Evolutionary conservation across 2,329 filamentous ascomycete genomes (phyloP).

Genomic region (Zopfia rhizophila): DNA sequence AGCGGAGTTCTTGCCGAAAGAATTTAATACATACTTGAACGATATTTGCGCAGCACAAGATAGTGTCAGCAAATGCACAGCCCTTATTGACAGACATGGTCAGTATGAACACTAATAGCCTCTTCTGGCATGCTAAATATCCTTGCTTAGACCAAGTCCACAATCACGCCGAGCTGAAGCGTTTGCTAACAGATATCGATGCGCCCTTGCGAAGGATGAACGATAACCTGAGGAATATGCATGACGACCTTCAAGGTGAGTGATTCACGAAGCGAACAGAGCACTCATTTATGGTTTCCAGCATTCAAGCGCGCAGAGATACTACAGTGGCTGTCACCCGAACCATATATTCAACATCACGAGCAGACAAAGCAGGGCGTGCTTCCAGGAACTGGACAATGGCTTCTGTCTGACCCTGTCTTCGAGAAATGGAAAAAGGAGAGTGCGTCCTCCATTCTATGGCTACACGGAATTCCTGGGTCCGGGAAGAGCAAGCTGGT

Average conservation of each 20-base stretch:
- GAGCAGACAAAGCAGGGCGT: slow-evolving; percentile 9
- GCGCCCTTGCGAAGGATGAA: slow-evolving; percentile 2
- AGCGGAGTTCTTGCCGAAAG: slow-evolving; percentile 1
- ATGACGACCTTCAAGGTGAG: background rate
- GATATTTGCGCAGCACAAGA: slow-evolving; percentile 1
- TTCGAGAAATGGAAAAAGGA: slow-evolving; percentile 31
- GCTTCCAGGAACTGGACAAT: slow-evolving; percentile 25
- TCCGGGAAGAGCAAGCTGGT: no score
- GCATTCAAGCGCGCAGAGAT: no score
- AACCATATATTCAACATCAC: slow-evolving; percentile 5
- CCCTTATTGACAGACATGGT: slow-evolving; percentile 7
- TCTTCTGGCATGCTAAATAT: slow-evolving; percentile 2
- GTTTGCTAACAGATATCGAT: background rate
- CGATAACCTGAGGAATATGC: slow-evolving; percentile 1
- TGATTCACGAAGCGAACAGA: background rate
- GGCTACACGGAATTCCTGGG: no score
- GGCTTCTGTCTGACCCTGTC: no score
- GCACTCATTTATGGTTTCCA: background rate
- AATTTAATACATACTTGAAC: slow-evolving; percentile 4
- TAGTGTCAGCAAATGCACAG: background rate
- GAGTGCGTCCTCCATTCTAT: no score
- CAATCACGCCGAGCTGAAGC: slow-evolving; percentile 1
- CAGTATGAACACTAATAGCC: slow-evolving; percentile 2
- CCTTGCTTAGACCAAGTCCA: background rate
- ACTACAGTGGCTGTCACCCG: slow-evolving; percentile 1